Conservation (phyloP, 805 yeast species). For the Saturnispora diversa region DNA sequence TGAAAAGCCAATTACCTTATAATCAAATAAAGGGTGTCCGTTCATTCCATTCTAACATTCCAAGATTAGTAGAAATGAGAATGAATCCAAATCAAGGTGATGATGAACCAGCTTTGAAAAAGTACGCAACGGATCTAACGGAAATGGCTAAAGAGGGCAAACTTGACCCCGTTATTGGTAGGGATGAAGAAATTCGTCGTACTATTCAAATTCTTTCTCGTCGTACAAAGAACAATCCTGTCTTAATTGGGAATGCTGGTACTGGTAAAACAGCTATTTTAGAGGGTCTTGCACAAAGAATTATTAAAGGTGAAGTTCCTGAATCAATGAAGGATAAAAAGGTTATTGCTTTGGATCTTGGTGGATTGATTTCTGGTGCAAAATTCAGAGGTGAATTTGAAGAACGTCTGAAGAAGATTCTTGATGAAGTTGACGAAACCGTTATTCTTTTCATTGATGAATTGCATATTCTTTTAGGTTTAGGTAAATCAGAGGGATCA, state of each 20-base stretch:
- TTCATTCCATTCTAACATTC: slow-evolving; percentile 16
- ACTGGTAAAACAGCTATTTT: slow-evolving; percentile 96
- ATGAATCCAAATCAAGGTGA: slow-evolving; percentile 31
- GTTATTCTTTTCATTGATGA: slow-evolving; percentile 86
- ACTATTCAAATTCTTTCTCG: slow-evolving; percentile 89
- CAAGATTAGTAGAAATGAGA: slow-evolving; percentile 21
- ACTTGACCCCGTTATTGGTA: slow-evolving; percentile 92
- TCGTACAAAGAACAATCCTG: slow-evolving; percentile 93
- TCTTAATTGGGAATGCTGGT: slow-evolving; percentile 92
- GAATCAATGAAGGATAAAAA: slow-evolving; percentile 84
- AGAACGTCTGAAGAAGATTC: slow-evolving; percentile 71
- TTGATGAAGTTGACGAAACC: slow-evolving; percentile 74
- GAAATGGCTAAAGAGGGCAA: slow-evolving; percentile 82
- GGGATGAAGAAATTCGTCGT: slow-evolving; percentile 90
- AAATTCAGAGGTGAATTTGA: slow-evolving; percentile 96
- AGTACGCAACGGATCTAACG: slow-evolving; percentile 81
- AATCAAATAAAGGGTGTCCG: slow-evolving; percentile 6
- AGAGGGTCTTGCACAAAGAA: slow-evolving; percentile 94
- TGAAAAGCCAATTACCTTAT: neutral
- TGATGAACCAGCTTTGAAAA: slow-evolving; percentile 71
- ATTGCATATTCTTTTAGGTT: slow-evolving; percentile 78
- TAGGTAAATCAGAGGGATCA: slow-evolving; percentile 90
- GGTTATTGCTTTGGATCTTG: slow-evolving; percentile 77
- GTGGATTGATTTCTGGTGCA: slow-evolving; percentile 88
- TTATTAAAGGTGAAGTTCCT: slow-evolving; percentile 87